Evolutionary conservation across 495 filamentous ascomycete genomes (phyloP), one percentile per base, ranked within the genome.

Genomic region (Penicilliopsis zonata): DNA sequence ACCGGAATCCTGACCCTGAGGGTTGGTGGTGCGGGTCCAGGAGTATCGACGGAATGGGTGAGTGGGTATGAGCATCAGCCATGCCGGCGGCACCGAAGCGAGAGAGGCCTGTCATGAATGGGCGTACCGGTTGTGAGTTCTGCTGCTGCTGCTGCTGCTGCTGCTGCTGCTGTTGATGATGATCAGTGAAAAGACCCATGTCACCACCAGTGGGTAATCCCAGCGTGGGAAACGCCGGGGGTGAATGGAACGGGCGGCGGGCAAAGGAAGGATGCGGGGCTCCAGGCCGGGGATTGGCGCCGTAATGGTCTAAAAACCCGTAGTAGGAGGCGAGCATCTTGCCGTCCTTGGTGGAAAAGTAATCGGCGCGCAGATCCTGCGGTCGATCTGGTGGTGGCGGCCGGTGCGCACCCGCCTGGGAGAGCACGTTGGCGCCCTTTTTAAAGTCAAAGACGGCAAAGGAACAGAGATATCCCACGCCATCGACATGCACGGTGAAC

Each of bases 391-490:
- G 35, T 5, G 46, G 38, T 14, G 45, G 43, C 27, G 33, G 47
- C n/a, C 47, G 57, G n/a, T 41, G 45, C 9, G 36, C 13, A 19
- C 53, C 59, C 23, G 43, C 55, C 33, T 57, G 60, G 16, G 61
- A 55, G 15, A 60, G 61, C 32, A 65, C 74, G 35, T 78, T 77
- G 12, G 70, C 61, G 16, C 77, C 82, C 45, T 81, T 87, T 52
- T 94, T 83, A 64, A 96, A 98, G 41, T 94, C 82, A 42, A 98
- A 98, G n/a, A 94, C 84, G 13, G 87, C 90, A 57, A 94, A 95
- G 9, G 84, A 92, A 53, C 90, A 98, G 13, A 96, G 82, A 47
- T 93, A 85, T 21, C 90, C 90, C 35, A 98, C 69, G 0, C 90
- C 90, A 58, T 98, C 92, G 8, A 98, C 86, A 44, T 96, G 88